Evolutionary conservation across 768 basidiomycete genomes (phyloP).

Genomic region (Mycena rosella): DNA sequence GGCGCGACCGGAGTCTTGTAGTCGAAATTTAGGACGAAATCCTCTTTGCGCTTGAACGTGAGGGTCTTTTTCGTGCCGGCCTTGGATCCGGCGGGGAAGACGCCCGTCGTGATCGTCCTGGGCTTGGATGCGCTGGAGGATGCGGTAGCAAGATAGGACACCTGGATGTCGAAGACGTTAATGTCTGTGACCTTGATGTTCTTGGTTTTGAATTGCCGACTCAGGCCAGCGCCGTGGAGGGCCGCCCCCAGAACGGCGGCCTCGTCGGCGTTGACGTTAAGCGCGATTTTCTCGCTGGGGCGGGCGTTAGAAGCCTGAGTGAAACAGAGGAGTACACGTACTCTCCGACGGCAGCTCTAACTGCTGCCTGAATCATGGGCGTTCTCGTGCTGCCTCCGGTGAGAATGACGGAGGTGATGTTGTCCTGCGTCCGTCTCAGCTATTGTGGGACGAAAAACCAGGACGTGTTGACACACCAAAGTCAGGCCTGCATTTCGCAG

Average conservation of each 20-base stretch:
- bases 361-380: conserved; percentile 90
- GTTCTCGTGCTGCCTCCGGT: conserved; percentile 91
- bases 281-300: conserved; percentile 82
- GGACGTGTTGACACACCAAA: conserved; percentile 59
- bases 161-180: conserved; percentile 79
- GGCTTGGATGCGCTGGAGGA: conserved; percentile 51
- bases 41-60: conserved; percentile 86
- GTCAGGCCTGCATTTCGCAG: conserved; percentile 74
- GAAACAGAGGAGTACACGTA: conserved; percentile 51
- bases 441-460: conserved; percentile 3
- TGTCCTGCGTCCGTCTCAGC: conserved; percentile 59
- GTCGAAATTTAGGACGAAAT: conserved; percentile 82
- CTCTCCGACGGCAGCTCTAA: conserved; percentile 85
- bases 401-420: conserved; percentile 92
- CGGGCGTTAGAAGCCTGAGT: neutral
- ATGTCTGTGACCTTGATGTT: conserved; percentile 89
- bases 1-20: conserved; percentile 77
- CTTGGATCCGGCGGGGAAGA: conserved; percentile 86
- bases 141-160: conserved; percentile 76
- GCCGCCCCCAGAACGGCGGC: conserved; percentile 94
- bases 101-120: conserved; percentile 78
- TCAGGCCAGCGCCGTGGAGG: conserved; percentile 90
- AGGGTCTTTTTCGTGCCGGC: conserved; percentile 87
- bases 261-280: conserved; percentile 98
- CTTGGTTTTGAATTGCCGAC: conserved; percentile 95